Evolutionary conservation across 306 rosid genomes (phyloP).

Genomic region (Alnus glutinosa): DNA sequence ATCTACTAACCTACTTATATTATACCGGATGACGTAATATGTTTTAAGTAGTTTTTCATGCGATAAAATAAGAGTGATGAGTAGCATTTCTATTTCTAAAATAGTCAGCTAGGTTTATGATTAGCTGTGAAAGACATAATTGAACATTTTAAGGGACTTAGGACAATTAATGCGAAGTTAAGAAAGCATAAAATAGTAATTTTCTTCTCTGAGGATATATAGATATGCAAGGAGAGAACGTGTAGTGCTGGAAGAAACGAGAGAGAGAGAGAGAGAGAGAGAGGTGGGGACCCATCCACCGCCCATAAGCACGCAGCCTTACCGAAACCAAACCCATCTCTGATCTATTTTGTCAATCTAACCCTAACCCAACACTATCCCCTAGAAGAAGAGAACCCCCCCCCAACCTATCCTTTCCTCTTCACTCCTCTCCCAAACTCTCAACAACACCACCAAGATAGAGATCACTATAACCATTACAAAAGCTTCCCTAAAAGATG

Average conservation of each 20-base stretch:
- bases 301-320: conserved; percentile 70
- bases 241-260: conserved; percentile 6
- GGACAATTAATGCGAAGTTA: background rate
- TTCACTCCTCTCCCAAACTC: conserved; percentile 30
- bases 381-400: conserved; percentile 12
- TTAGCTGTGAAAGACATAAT: too few species aligned
- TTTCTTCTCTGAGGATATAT: background rate
- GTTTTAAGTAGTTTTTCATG: too few species aligned
- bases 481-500: conserved; percentile 3
- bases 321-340: conserved; percentile 57
- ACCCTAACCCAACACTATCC: conserved; percentile 50
- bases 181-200: conserved; percentile 3
- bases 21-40: too few species aligned
- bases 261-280: background rate
- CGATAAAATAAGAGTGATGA: too few species aligned
- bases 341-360: conserved; percentile 49
- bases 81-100: too few species aligned
- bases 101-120: too few species aligned
- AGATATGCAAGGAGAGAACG: background rate
- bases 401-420: conserved; percentile 6
- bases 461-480: background rate
- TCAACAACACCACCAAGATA: conserved; percentile 9
- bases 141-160: background rate
- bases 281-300: conserved; percentile 75
- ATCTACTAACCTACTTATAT: too few species aligned